Base-by-base conservation (phyloP, 176 grass and related monocot genomes). In the Dendrocalamus sinicus region DNA sequence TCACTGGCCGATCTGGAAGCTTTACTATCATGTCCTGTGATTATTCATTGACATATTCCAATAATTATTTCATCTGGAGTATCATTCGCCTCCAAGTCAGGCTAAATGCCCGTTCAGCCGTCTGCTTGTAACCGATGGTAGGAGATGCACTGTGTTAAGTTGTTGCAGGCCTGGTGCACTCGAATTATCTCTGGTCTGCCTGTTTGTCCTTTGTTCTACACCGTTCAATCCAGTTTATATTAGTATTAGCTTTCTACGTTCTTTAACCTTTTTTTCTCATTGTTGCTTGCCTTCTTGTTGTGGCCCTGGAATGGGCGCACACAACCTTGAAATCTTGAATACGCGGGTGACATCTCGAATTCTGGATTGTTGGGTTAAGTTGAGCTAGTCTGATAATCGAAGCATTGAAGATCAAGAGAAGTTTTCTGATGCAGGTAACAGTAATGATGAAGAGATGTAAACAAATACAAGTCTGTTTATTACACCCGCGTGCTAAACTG, bases 391-490 rank as follows among this genome's bases (percentile, higher is more conserved):
- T 35, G 32, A 35, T 13, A 37, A 43, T 70, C 16, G 23, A 85
- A 67, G 45, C 44, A 20, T 45, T 12, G 35, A 12, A 26, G 10
- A 70, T 63, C 28, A 40, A 30, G 16, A 83, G 7, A 61, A 35
- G 40, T 64, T 24, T 70, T 1, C 32, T 71, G 9, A 17, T 24
- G 7, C 55, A 44, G 15, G 15, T 12, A 55, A 17, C 47, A 46
- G 20, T 30, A 70, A 53, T 1, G 15, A 9, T 30, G 45, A 24
- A 69, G 4, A 41, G 41, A 37, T 28, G 52, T 50, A 68, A 47
- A 44, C 22, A 76, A 70, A 35, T 48, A 86, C 61, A 23, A 47
- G 30, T 80, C 67, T 73, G 16, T 87, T 91, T 91, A 91, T 91
- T 87, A 39, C 51, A 19, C 71, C 19, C 22, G 16, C 43, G 76